Evolutionary conservation across 108 stramenopile species (phyloP), one percentile per base, ranked within the genome.

Genomic region (Schizochytrium sp.): DNA sequence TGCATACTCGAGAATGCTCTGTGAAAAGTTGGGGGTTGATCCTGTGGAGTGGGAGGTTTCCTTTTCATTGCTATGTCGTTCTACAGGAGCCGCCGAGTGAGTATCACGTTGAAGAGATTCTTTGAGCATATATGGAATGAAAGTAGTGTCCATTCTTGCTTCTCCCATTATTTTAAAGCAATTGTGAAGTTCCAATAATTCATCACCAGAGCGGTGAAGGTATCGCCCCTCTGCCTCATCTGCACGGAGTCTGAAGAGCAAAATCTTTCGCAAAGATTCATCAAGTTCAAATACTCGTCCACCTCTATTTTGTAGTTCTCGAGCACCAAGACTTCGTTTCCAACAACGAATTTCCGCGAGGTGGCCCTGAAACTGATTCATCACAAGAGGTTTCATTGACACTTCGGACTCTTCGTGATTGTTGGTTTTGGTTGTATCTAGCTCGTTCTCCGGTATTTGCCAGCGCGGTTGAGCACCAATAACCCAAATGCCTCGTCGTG

Each of bases 271-370:
- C 5, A 10, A 12, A 2, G 47, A 7, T 56, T 49, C 50, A 7
- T 7, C 76, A 38, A 49, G 53, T 5, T 10, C 55, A 12, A 55
- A 28, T 5, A 83, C 76, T 38, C 76, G 5, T 8, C 76, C 76
- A 38, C 47, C 53, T 53, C 10, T 56, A n/a, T 42, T 10, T 3
- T 5, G 5, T 0, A 7, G 2, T 55, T 83, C 76, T 40, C 76
- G 76, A 10, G 76, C 49, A 5, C 76, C 15, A 5, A 83, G 76
- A 28, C 76, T 55, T 5, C 76, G 76, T 0, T 46, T 83, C 76
- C 76, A 83, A 38, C 49, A 10, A 10, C 76, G 10, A 7, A 42
- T 38, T 53, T 83, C 76, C 15, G 76, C 76, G 76, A 83, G 2
- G 38, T 13, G 55, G n/a, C 76, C 76, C 38, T 49, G 2, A 28